Percentiles rank a stretch among this genome's conserved stretches.
phyloP scores from a whole-genome alignment of 495 filamentous ascomycete genomes.

The Podospora australis region DNA sequence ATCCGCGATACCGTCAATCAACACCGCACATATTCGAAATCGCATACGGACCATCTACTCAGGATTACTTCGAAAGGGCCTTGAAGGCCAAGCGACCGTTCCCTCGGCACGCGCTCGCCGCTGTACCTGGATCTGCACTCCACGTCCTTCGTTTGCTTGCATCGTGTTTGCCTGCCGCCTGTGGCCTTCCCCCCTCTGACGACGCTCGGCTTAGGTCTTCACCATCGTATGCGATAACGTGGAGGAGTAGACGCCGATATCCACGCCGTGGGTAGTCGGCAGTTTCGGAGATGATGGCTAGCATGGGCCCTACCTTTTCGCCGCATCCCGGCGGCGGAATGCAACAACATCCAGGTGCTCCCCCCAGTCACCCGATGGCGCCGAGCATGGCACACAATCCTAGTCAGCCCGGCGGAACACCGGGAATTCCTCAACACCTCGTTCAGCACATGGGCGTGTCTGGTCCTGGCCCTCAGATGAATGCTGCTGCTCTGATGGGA shows the following conservation, averaged over 20 bases:
- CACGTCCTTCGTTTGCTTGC: not conserved
- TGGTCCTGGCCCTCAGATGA: slow-evolving; percentile 71
- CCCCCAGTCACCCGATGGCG: slow-evolving; percentile 65
- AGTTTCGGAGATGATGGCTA: slow-evolving; percentile 50
- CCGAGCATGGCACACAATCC: slow-evolving; percentile 51
- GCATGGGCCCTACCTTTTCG: slow-evolving; percentile 63
- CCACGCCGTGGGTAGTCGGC: slow-evolving; percentile 47
- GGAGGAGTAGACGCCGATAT: slow-evolving; percentile 35
- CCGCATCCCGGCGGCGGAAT: slow-evolving; percentile 66
- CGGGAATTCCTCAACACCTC: slow-evolving; percentile 63
- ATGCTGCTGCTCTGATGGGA: slow-evolving; percentile 68
- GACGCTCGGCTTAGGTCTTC: not conserved
- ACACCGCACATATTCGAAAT: slow-evolving; percentile 9
- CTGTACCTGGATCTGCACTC: not conserved
- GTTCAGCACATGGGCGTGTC: slow-evolving; percentile 77
- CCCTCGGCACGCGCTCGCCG: slow-evolving; percentile 8
- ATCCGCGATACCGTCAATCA: not conserved
- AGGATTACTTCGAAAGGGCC: not conserved
- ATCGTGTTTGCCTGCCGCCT: not conserved
- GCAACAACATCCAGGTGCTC: slow-evolving; percentile 63
- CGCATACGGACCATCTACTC: slow-evolving; percentile 11
- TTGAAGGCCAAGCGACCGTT: slow-evolving; percentile 11
- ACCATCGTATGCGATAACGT: slow-evolving; percentile 42
- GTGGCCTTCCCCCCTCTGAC: slow-evolving; percentile 4
- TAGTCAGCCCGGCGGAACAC: slow-evolving; percentile 61